Conservation (phyloP, 1,284 basidiomycete genomes). For the Entoloma clypeatum region DNA sequence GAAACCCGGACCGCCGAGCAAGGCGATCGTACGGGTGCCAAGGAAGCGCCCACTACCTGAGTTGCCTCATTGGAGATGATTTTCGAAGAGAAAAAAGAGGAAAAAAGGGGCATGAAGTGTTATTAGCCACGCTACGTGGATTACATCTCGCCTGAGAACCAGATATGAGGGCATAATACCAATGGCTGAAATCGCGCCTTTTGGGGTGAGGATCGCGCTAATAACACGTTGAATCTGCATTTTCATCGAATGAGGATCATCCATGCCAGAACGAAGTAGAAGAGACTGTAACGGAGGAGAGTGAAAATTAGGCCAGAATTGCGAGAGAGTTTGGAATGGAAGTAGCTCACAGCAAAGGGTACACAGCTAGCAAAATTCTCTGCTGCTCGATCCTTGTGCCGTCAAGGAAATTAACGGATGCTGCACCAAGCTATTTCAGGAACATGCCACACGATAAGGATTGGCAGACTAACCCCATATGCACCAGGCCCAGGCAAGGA, state of each 20-base stretch:
- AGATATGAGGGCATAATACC: no score
- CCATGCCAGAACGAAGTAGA: constrained; percentile 87
- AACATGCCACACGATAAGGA: neutral
- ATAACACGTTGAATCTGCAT: no score
- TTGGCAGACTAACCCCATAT: constrained; percentile 74
- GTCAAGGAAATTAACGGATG: constrained; percentile 90
- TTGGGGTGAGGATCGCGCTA: no score
- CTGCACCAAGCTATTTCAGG: constrained; percentile 37
- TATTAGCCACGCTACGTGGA: no score
- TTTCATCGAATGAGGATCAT: constrained; percentile 89
- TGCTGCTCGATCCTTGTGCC: constrained; percentile 89
- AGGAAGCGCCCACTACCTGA: no score
- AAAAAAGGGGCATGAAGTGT: no score
- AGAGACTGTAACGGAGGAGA: constrained; percentile 74
- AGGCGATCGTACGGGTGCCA: no score
- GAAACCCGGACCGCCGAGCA: no score
- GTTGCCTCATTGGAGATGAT: no score
- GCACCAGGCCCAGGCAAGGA: constrained; percentile 89
- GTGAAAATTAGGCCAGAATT: constrained; percentile 30
- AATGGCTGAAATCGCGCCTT: no score
- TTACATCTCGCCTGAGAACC: no score
- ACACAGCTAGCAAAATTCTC: constrained; percentile 86
- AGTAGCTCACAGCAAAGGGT: constrained; percentile 75
- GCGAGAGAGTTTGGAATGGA: constrained; percentile 3
- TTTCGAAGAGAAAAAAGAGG: no score